Evolutionary conservation across 2,329 filamentous ascomycete species (phyloP).

Genomic region (Aureobasidium sp.): DNA sequence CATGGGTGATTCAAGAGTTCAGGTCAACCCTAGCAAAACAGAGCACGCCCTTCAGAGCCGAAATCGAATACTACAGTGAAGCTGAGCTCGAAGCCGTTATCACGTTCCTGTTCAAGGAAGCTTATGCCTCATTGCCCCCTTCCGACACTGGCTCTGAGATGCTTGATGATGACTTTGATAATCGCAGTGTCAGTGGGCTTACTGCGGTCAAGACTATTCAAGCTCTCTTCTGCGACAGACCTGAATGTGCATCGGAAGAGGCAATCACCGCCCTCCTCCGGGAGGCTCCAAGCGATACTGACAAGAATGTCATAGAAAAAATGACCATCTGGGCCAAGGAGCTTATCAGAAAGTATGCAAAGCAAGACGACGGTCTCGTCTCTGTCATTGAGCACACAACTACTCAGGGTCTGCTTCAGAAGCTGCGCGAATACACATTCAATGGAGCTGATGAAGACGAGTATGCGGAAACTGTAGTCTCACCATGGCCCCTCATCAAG

Average conservation of each 20-base stretch:
- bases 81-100: not conserved
- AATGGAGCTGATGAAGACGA: conserved; percentile 2
- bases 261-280: not conserved
- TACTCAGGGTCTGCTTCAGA: conserved; percentile 11
- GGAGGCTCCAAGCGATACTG: not conserved
- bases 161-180: not conserved
- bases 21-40: conserved; percentile 11
- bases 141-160: not conserved
- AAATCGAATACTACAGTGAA: conserved; percentile 15
- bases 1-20: conserved; percentile 16
- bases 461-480: not conserved
- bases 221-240: conserved; percentile 14
- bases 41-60: conserved; percentile 14
- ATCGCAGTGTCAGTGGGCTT: not conserved
- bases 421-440: conserved; percentile 13
- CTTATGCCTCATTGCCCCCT: not conserved
- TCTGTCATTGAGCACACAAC: conserved; percentile 12
- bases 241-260: conserved; percentile 6
- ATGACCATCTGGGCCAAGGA: not conserved
- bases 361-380: not conserved
- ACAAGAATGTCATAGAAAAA: not conserved
- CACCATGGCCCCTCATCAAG: conserved; percentile 17
- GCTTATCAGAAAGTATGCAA: not conserved
- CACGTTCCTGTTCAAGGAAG: not conserved
- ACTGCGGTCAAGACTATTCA: conserved; percentile 9